phyloP scores from a whole-genome alignment of 2,329 filamentous ascomycete genomes.

The Juglanconis juglandina region DNA sequence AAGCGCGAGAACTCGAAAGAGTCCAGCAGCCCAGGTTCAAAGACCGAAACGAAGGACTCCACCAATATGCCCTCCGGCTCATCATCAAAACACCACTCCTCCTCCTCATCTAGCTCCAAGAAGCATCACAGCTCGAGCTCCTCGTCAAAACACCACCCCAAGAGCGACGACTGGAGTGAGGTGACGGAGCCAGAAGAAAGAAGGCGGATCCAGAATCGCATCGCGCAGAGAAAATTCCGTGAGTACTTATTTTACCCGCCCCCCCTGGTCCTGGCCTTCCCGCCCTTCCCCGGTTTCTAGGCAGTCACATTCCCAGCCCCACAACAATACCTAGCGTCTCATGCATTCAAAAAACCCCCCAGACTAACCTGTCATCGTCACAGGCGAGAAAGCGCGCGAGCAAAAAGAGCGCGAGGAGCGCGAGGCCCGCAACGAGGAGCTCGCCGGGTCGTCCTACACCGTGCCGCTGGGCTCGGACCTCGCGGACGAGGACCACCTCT shows the following conservation, averaged over 20 bases:
- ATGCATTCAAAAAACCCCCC: too few relatives aligned
- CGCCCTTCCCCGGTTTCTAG: not conserved
- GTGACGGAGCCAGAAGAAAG: constrained; percentile 68
- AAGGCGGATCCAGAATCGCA: constrained; percentile 71
- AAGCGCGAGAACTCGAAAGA: not conserved
- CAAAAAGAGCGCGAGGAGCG: constrained; percentile 64
- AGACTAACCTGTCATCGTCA: not conserved
- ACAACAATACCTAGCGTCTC: not conserved
- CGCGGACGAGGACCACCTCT: constrained; percentile 47
- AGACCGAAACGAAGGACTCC: constrained; percentile 24
- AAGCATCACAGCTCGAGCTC: constrained; percentile 32
- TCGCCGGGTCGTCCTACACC: constrained; percentile 63
- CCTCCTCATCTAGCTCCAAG: constrained; percentile 30
- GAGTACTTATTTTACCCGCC: constrained; percentile 31
- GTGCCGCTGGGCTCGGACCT: constrained; percentile 58
- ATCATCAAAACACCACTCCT: constrained; percentile 25
- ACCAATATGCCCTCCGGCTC: constrained; percentile 31
- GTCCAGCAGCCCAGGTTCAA: constrained; percentile 26
- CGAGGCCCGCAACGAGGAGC: constrained; percentile 59
- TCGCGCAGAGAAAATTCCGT: constrained; percentile 76
- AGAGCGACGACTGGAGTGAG: constrained; percentile 64
- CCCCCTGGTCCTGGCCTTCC: not conserved
- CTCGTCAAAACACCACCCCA: constrained; percentile 35
- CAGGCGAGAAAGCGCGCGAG: constrained; percentile 68
- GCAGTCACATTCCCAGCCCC: not conserved